Evolutionary conservation across 305 asterid species (phyloP), one percentile per base, ranked within the genome.

Genomic region (Andrographis paniculata): DNA sequence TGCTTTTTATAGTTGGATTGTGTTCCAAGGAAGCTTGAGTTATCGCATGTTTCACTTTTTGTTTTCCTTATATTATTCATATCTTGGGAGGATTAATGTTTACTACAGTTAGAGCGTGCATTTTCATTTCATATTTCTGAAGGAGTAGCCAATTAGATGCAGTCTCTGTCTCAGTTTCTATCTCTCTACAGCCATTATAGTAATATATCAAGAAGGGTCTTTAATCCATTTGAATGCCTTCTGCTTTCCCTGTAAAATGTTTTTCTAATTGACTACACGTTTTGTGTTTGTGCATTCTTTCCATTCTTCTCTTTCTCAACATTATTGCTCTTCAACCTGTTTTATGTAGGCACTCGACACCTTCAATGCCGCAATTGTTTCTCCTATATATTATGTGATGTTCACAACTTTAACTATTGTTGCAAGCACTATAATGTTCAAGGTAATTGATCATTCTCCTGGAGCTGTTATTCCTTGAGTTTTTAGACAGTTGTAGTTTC

Each of bases 301-400:
- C 11, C n/a, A 8, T 14, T 0, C 15, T 52, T 49, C 36, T 38
- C 17, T 55, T 30, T 56, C 52, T 58, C 49, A 41, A 53, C 22
- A 40, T 45, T 38, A 20, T 30, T 37, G 33, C 45, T 36, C 16
- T 17, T 41, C 5, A 20, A 52, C 21, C 3, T 58, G 17, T 51
- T 53, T 23, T 61, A 38, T 43, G 20, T 65, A 86, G 94, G 96
- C 94, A 18, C 84, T 86, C n/a, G 94, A 83, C 57, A 80, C 93
- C 17, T 86, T 86, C 81, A 76, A 70, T 56, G 72, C 96, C 0
- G 89, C 94, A 28, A 62, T 86, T 27, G 96, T 86, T 53, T 86
- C 96, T 60, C 94, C 96, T 35, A 72, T 86, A 66, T 80, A 86
- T 55, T 86, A 83, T 33, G 96, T 86, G 62, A 75, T 83, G 94